phyloP scores from a whole-genome alignment of 768 basidiomycete species.

The Kwoniella europaea region DNA sequence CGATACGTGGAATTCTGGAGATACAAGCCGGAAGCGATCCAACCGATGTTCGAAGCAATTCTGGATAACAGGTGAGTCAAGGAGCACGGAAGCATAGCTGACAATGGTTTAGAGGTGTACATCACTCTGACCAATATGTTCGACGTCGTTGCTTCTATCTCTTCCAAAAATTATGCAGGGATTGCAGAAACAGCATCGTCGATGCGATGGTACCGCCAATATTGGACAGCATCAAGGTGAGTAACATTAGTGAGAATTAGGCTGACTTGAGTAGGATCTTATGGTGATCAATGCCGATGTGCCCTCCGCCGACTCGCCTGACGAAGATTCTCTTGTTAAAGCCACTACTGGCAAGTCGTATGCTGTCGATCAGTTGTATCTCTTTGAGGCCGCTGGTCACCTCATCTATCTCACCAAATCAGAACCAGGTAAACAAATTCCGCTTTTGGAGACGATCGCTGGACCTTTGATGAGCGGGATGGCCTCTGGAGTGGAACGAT shows the following conservation, averaged over 20 bases:
- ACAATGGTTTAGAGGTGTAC: slow-evolving; percentile 71
- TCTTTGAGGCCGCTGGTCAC: slow-evolving; percentile 89
- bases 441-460: slow-evolving; percentile 71
- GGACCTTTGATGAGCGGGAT: slow-evolving; percentile 77
- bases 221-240: slow-evolving; percentile 62
- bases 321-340: slow-evolving; percentile 69
- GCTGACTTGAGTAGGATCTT: slow-evolving; percentile 65
- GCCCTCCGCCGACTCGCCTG: slow-evolving; percentile 74
- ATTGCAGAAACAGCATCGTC: slow-evolving; percentile 76
- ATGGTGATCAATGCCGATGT: slow-evolving; percentile 75
- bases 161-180: slow-evolving; percentile 88
- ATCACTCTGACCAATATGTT: slow-evolving; percentile 71
- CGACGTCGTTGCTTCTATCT: slow-evolving; percentile 86
- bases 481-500: slow-evolving; percentile 64
- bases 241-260: slow-evolving; percentile 14
- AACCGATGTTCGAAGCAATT: slow-evolving; percentile 86
- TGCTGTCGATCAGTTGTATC: slow-evolving; percentile 89
- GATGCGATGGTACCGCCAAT: slow-evolving; percentile 72
- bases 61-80: slow-evolving; percentile 73
- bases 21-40: slow-evolving; percentile 83
- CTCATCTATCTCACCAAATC: slow-evolving; percentile 77
- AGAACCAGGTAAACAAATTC: slow-evolving; percentile 67
- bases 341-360: slow-evolving; percentile 72
- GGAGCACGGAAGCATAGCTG: slow-evolving; percentile 2
- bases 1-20: slow-evolving; percentile 97